Conservation (phyloP, 176 grass and related monocot species). For the Bothriochloa decipiens region DNA sequence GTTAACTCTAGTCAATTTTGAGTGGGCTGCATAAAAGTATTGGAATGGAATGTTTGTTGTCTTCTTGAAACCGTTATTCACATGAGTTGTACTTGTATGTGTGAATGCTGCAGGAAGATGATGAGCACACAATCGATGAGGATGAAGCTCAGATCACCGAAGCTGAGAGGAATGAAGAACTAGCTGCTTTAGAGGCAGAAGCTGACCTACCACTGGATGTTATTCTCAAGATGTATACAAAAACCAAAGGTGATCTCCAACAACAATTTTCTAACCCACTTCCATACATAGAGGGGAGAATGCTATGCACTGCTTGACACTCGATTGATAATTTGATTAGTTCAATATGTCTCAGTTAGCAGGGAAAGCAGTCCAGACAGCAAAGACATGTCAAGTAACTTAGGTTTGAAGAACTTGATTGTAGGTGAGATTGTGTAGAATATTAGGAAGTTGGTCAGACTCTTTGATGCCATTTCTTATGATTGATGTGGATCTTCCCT, state of each 20-base stretch:
- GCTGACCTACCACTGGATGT: slow-evolving; percentile 86
- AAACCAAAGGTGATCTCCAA: slow-evolving; percentile 50
- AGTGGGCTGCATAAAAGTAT: not conserved
- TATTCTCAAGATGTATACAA: slow-evolving; percentile 60
- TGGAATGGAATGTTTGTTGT: not conserved
- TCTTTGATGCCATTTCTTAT: slow-evolving; percentile 30
- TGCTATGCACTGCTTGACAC: slow-evolving; percentile 24
- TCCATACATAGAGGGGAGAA: slow-evolving; percentile 24
- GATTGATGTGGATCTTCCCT: slow-evolving; percentile 43
- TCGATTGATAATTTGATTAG: slow-evolving; percentile 70
- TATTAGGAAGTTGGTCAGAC: slow-evolving; percentile 42
- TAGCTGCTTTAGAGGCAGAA: slow-evolving; percentile 85
- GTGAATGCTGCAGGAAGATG: slow-evolving; percentile 76
- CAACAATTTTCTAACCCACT: slow-evolving; percentile 36
- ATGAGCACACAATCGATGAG: slow-evolving; percentile 80
- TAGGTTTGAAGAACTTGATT: slow-evolving; percentile 56
- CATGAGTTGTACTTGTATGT: not conserved
- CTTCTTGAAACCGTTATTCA: not conserved
- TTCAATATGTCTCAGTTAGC: slow-evolving; percentile 89
- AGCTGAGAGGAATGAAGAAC: slow-evolving; percentile 77
- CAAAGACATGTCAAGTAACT: slow-evolving; percentile 47
- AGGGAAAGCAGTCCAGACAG: slow-evolving; percentile 67
- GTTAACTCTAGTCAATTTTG: not conserved
- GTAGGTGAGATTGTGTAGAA: slow-evolving; percentile 80
- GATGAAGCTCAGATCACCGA: slow-evolving; percentile 96